Conservation (phyloP, 805 yeast species). For the Kodamaea sagamina region DNA sequence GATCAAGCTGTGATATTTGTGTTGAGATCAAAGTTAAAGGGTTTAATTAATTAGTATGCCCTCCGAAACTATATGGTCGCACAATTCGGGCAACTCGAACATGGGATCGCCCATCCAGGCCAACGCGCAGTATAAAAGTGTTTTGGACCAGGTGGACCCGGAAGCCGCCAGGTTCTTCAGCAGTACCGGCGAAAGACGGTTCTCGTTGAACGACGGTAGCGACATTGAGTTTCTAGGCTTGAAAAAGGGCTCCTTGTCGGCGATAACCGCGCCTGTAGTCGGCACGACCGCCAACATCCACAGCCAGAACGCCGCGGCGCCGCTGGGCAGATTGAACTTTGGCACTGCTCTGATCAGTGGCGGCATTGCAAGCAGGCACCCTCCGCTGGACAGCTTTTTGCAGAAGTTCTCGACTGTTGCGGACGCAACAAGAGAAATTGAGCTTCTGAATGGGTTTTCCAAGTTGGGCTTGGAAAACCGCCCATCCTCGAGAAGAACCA, state of each 20-base stretch:
- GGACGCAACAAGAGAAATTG: slow-evolving; percentile 69
- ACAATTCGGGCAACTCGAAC: slow-evolving; percentile 13
- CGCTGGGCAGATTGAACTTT: slow-evolving; percentile 38
- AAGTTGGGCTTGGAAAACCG: slow-evolving; percentile 31
- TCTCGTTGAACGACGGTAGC: slow-evolving; percentile 45
- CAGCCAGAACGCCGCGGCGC: slow-evolving; percentile 23
- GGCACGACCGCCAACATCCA: slow-evolving; percentile 17
- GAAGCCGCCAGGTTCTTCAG: slow-evolving; percentile 38
- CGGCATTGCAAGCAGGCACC: slow-evolving; percentile 50
- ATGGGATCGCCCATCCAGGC: slow-evolving; percentile 15
- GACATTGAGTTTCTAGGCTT: slow-evolving; percentile 52
- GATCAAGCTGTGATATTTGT: too few relatives aligned
- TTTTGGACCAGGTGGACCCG: slow-evolving; percentile 43
- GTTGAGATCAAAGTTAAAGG: too few relatives aligned
- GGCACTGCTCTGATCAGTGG: slow-evolving; percentile 66
- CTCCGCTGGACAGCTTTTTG: slow-evolving; percentile 52
- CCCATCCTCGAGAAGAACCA: slow-evolving; percentile 53
- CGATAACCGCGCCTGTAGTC: slow-evolving; percentile 49
- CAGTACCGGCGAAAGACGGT: slow-evolving; percentile 31
- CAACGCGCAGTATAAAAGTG: slow-evolving; percentile 30
- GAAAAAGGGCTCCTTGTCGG: slow-evolving; percentile 49
- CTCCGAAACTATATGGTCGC: slow-evolving; percentile 48
- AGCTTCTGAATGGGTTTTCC: slow-evolving; percentile 46
- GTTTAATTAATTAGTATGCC: slow-evolving; percentile 30
- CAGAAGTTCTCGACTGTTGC: slow-evolving; percentile 66